Conservation (phyloP, 164 flowering plant species). For the Berberis vulgaris region DNA sequence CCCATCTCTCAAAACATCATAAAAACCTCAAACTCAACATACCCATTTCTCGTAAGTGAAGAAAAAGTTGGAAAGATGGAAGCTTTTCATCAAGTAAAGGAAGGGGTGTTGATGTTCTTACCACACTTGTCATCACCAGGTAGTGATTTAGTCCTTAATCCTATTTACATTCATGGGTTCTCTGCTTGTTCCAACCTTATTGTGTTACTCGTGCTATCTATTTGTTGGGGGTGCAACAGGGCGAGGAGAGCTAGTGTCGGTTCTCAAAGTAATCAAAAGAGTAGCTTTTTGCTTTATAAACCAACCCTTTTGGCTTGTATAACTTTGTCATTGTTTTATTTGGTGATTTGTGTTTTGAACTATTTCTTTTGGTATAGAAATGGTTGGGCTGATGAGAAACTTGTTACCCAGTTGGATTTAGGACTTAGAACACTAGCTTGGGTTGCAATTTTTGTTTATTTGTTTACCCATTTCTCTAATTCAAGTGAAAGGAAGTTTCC, state of each 20-base stretch:
- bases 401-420: slow-evolving; percentile 40
- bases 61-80: too few relatives aligned
- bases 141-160: slow-evolving; percentile 30
- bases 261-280: neutral
- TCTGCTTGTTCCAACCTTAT: slow-evolving; percentile 41
- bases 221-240: slow-evolving; percentile 29
- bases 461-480: slow-evolving; percentile 12
- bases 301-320: slow-evolving; percentile 30
- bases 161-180: slow-evolving; percentile 38
- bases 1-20: too few relatives aligned
- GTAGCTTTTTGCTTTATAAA: slow-evolving; percentile 20
- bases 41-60: too few relatives aligned
- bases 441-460: slow-evolving; percentile 34
- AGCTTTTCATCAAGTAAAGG: neutral
- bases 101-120: neutral
- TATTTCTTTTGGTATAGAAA: slow-evolving; percentile 46
- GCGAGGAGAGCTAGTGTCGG: slow-evolving; percentile 5
- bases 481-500: slow-evolving; percentile 33
- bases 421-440: slow-evolving; percentile 37
- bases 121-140: neutral
- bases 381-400: slow-evolving; percentile 46
- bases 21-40: too few relatives aligned
- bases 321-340: slow-evolving; percentile 35
- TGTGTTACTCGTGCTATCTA: slow-evolving; percentile 30
- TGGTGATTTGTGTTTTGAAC: slow-evolving; percentile 26